A percentile compares a stretch with the other conserved stretches of the same genome.
Conservation (phyloP, 768 basidiomycete species). For the Sporobolomyces roseus region DNA sequence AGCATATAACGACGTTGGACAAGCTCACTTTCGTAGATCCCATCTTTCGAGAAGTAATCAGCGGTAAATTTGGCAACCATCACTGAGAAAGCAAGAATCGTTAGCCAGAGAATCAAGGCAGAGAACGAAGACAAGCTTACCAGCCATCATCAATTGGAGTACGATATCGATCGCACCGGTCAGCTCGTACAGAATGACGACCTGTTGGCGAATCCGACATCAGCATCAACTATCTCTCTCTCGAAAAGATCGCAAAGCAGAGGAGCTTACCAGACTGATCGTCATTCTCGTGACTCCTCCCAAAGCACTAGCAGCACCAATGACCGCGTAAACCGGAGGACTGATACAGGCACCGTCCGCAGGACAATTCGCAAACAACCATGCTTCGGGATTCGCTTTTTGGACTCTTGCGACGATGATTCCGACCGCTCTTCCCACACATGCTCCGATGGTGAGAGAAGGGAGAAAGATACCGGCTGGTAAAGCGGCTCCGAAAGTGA, state of each 20-base stretch:
- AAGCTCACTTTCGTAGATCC: constrained; percentile 87
- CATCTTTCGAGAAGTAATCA: constrained; percentile 84
- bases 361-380: constrained; percentile 66
- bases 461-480: constrained; percentile 97
- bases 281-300: constrained; percentile 91
- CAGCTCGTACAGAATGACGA: constrained; percentile 84
- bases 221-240: not conserved
- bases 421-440: constrained; percentile 82
- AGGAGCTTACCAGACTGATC: constrained; percentile 56
- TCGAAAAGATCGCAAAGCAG: not conserved
- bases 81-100: constrained; percentile 49
- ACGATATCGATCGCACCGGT: constrained; percentile 90
- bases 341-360: constrained; percentile 66
- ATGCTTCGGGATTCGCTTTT: constrained; percentile 59
- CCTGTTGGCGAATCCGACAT: constrained; percentile 45
- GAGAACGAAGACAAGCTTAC: constrained; percentile 52
- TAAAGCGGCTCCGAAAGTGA: constrained; percentile 89
- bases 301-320: constrained; percentile 83
- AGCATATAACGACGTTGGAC: too few species aligned
- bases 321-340: constrained; percentile 59
- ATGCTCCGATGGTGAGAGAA: constrained; percentile 88
- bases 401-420: constrained; percentile 73
- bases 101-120: not conserved
- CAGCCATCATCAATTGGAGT: constrained; percentile 48
- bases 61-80: constrained; percentile 89